A percentile compares a stretch with the other conserved stretches of the same genome.
phyloP scores from a whole-genome alignment of 2,329 filamentous ascomycete species.

The Diplodia mutila region DNA sequence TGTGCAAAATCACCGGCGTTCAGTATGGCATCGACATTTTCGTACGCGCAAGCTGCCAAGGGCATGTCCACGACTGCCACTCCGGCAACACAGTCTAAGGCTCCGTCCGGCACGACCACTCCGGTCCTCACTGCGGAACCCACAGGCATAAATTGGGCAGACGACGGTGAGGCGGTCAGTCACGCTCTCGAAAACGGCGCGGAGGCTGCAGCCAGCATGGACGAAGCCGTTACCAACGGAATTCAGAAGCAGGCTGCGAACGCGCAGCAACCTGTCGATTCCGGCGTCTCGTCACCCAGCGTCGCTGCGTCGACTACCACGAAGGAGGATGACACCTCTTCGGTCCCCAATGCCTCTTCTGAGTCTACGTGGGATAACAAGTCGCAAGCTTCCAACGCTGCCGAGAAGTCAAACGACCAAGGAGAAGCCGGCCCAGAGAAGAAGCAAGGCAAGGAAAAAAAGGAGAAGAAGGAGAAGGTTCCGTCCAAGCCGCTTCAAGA shows the following conservation, averaged over 20 bases:
- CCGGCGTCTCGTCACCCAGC: constrained; percentile 56
- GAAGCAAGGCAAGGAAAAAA: constrained; percentile 56
- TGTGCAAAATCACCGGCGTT: constrained; percentile 11
- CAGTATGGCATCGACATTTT: constrained; percentile 63
- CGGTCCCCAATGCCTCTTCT: constrained; percentile 65
- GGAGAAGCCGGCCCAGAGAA: constrained; percentile 36
- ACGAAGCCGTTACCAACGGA: constrained; percentile 32
- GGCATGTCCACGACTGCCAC: constrained; percentile 62
- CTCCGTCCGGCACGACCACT: constrained; percentile 47
- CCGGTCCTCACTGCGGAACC: constrained; percentile 46
- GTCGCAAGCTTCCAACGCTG: constrained; percentile 64
- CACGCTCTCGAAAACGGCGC: constrained; percentile 33
- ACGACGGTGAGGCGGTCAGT: constrained; percentile 52
- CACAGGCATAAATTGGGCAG: constrained; percentile 49
- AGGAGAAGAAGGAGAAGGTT: constrained; percentile 51
- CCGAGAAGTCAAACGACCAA: constrained; percentile 61
- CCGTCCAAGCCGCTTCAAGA: constrained; percentile 69
- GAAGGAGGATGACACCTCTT: constrained; percentile 65
- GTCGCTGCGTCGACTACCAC: constrained; percentile 57
- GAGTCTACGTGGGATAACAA: constrained; percentile 71
- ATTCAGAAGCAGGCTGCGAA: constrained; percentile 29
- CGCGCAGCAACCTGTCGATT: constrained; percentile 30
- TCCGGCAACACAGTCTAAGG: constrained; percentile 51
- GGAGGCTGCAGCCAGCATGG: constrained; percentile 33
- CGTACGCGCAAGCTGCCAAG: constrained; percentile 94